Conservation (phyloP, 345 rosid genomes). For the Anastatica hierochuntica region DNA sequence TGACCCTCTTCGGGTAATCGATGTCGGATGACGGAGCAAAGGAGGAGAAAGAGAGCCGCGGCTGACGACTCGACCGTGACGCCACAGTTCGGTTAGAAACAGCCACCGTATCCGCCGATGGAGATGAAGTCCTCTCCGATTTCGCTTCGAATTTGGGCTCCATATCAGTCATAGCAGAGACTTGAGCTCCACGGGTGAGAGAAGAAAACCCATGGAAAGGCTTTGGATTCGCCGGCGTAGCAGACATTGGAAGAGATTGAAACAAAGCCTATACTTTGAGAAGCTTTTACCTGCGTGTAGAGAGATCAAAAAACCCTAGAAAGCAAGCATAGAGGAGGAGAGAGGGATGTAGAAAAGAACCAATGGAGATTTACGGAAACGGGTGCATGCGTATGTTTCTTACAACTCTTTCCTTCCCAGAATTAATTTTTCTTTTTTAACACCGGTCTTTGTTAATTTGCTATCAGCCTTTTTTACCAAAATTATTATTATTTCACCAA, state of each 20-base stretch:
- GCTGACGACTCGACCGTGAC: conserved; percentile 55
- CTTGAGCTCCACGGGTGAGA: conserved; percentile 18
- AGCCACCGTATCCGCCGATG: conserved; percentile 18
- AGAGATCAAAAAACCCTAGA: conserved; percentile 22
- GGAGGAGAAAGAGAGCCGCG: conserved; percentile 35
- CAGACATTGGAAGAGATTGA: conserved; percentile 30
- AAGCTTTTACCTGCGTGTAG: neutral
- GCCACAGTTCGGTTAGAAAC: conserved; percentile 30
- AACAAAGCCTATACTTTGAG: neutral
- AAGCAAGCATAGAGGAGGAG: neutral
- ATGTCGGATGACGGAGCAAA: conserved; percentile 33
- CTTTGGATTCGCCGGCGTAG: conserved; percentile 56
- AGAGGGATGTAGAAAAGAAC: neutral
- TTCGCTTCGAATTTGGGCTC: conserved; percentile 27
- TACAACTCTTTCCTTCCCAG: too few relatives aligned
- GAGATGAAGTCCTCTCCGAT: conserved; percentile 20
- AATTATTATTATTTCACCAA: too few relatives aligned
- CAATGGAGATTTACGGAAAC: conserved; percentile 29
- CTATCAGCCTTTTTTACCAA: too few relatives aligned
- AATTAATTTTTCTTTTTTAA: too few relatives aligned
- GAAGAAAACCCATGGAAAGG: conserved; percentile 68
- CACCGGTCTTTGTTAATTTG: too few relatives aligned
- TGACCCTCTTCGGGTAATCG: conserved; percentile 5
- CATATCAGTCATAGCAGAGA: conserved; percentile 4
- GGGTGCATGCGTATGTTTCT: conserved; percentile 44